These are phyloP conservation scores for Xylaria bambusicola DNA, from an alignment of 495 filamentous ascomycete genomes.

Conservation along the genomic window DNA sequence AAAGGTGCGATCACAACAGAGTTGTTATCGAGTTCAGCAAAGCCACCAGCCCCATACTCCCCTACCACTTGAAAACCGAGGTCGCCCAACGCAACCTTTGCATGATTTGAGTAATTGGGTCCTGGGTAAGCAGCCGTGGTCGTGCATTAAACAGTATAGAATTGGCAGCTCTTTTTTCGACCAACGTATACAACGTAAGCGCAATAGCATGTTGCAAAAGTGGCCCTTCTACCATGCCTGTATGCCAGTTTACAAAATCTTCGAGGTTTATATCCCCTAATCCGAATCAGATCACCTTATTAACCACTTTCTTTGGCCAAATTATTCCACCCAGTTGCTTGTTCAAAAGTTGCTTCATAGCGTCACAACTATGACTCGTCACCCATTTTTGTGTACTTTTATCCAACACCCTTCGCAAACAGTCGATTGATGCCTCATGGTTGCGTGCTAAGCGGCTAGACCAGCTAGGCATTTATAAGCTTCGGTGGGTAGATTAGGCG, in stretches of 20 bases:
- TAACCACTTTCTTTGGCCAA: slow-evolving; percentile 28
- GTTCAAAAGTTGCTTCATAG: slow-evolving; percentile 27
- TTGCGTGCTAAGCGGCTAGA: slow-evolving; percentile 36
- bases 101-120: slow-evolving; percentile 38
- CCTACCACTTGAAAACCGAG: slow-evolving; percentile 44
- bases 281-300: slow-evolving; percentile 44
- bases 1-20: slow-evolving; percentile 41
- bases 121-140: slow-evolving; percentile 37
- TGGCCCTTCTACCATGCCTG: slow-evolving; percentile 11
- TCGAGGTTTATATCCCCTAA: slow-evolving; percentile 40
- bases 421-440: slow-evolving; percentile 38
- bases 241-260: no score
- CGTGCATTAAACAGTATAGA: no score
- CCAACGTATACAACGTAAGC: slow-evolving; percentile 22
- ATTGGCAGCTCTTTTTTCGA: no score
- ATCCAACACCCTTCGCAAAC: slow-evolving; percentile 5
- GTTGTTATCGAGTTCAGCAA: slow-evolving; percentile 43
- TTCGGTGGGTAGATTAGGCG: slow-evolving; percentile 22
- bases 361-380: background rate
- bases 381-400: background rate
- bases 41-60: slow-evolving; percentile 42
- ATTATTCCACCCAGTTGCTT: slow-evolving; percentile 24
- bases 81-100: slow-evolving; percentile 38
- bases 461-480: no score
- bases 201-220: slow-evolving; percentile 15